Base-by-base conservation (phyloP, 352 stramenopile species). In the Globisporangium canariense region DNA sequence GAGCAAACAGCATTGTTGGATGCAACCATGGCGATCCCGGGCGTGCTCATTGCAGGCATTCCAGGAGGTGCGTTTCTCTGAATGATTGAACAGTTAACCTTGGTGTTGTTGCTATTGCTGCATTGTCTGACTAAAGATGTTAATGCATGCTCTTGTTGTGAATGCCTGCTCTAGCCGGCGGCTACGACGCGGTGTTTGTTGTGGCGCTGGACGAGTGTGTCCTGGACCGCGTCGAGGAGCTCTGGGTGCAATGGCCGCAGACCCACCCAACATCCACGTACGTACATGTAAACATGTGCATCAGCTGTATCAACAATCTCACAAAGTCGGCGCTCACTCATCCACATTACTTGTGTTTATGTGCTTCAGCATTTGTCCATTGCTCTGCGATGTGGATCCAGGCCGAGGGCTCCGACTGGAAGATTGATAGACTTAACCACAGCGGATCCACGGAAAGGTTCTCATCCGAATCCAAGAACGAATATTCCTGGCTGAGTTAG, bases 171-270 rank as follows among this genome's bases (percentile, higher is more conserved):
- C 0, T 43, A 94, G 97, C 97, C 41, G 97, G 97, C 66, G 97
- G 97, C 38, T 98, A 97, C 65, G 97, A 99, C 73, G 97, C 97
- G 1, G 85, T 99, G 58, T 98, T 97, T 72, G 96, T 95, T 30
- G 58, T 98, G 28, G 79, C 87, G 22, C 61, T 97, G 45, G 78
- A 97, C 58, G 61, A 74, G n/a, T 49, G 67, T 11, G 79, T 73
- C 25, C 60, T 93, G 2, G 65, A 73, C 46, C 65, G 52, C 30
- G 83, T 97, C 25, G 84, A 96, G 71, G 56, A 79, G 28, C 65
- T 97, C 45, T 97, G 90, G 90, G 40, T 78, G 0, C 59, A 69
- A 22, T 96, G 89, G 89, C 55, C 78, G n/a, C 55, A 58, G 2
- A 80, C 65, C 0, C 73, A 89, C 36, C 74, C 76, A 10, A 41